These are phyloP conservation scores for Alternaria sp. DNA, from an alignment of 2,329 filamentous ascomycete genomes.

Conservation along the genomic window DNA sequence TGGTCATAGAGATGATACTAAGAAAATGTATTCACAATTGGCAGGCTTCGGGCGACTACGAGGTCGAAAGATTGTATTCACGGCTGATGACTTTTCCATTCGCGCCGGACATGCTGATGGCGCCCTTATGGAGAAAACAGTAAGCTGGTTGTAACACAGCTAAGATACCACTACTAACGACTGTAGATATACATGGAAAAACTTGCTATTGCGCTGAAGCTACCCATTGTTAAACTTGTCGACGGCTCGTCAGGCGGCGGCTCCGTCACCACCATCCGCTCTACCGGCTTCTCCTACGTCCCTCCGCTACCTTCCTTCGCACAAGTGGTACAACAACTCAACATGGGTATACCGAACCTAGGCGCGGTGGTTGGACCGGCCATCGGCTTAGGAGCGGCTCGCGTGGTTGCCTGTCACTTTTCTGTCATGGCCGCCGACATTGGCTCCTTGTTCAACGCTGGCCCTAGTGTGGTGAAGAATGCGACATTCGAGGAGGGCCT, in stretches of 20 bases:
- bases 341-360: conserved; percentile 70
- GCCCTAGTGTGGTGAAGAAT: conserved; percentile 68
- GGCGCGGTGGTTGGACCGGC: conserved; percentile 71
- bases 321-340: conserved; percentile 66
- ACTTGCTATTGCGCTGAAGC: conserved; percentile 63
- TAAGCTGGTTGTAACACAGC: conserved; percentile 10
- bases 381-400: conserved; percentile 69
- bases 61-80: conserved; percentile 66
- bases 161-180: conserved; percentile 20
- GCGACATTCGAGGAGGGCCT: conserved; percentile 72
- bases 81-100: conserved; percentile 71
- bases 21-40: conserved; percentile 5
- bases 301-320: conserved; percentile 65
- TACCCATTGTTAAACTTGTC: conserved; percentile 71
- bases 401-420: conserved; percentile 70
- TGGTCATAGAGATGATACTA: not conserved
- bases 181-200: conserved; percentile 67
- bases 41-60: conserved; percentile 60
- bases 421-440: conserved; percentile 72
- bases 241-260: conserved; percentile 71
- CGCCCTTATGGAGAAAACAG: conserved; percentile 65
- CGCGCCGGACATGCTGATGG: conserved; percentile 72
- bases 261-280: conserved; percentile 67
- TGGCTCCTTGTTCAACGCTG: conserved; percentile 70
- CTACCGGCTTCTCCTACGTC: conserved; percentile 66